Base-by-base conservation (phyloP, 805 yeast species). In the Pichia rugopelliculosa region DNA sequence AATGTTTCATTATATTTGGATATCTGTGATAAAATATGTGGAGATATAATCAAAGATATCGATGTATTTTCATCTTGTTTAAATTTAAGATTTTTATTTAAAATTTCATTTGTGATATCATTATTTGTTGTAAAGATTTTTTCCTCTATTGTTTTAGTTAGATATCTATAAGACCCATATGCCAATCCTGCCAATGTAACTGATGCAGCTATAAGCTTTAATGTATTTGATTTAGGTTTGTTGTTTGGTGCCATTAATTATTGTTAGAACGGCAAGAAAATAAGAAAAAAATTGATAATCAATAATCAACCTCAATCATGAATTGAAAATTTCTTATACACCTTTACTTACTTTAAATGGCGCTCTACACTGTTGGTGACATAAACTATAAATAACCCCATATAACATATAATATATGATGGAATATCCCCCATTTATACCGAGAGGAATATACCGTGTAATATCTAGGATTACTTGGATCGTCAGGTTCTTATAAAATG, bases 31-130 rank as follows among this genome's bases (percentile, higher is more conserved):
- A 55, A 27, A 11, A 51, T 41, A 3, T 43, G 25, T 17, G 41
- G n/a, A 2, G 60, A 48, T 7, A 59, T 37, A 11, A 59, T 62
- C 9, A 61, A 36, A 0, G 62, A 49, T 1, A 57, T 47, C 1
- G 52, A 37, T n/a, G 50, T 45, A 25, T 42, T 41, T 42, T 33
- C 24, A 20, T 41, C 39, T 12, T 38, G 49, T 42, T 46, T 48
- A 15, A 25, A 44, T 20, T 30, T 36, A 17, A 37, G 36, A 12
- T 24, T 41, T 13, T 41, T 36, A 17, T 41, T 41, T 3, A 23
- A 12, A 6, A 15, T 30, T 12, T 30, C 34, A 30, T 30, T 30
- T 15, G 34, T 15, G 15, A n/a, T n/a, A n/a, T 15, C 34, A 18
- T 30, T n/a, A 6, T 30, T 8, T 5, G 34, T 9, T 15, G 34